phyloP scores from a whole-genome alignment of 2,329 filamentous ascomycete species.

The Fusarium dlaminii region DNA sequence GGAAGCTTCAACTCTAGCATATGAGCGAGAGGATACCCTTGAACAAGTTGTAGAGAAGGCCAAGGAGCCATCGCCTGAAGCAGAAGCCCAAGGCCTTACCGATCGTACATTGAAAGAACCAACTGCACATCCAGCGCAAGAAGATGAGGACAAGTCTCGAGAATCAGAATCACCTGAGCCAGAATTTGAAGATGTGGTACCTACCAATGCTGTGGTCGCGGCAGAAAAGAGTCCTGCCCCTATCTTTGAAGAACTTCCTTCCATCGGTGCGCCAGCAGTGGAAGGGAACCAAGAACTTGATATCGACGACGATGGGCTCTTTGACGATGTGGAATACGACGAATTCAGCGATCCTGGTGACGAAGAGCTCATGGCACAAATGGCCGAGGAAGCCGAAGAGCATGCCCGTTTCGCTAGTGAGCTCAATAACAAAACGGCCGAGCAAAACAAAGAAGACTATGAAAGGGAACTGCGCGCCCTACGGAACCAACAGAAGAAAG shows the following conservation, averaged over 20 bases:
- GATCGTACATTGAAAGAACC: neutral
- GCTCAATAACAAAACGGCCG: conserved; percentile 78
- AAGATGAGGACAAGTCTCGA: conserved; percentile 31
- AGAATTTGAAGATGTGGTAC: conserved; percentile 50
- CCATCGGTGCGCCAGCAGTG: neutral
- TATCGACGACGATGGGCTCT: conserved; percentile 53
- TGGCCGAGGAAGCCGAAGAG: conserved; percentile 91
- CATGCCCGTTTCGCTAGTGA: conserved; percentile 92
- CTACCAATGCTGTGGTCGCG: conserved; percentile 27
- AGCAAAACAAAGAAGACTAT: conserved; percentile 80
- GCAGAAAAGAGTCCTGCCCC: conserved; percentile 20
- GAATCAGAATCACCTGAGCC: conserved; percentile 50
- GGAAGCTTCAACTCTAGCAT: neutral
- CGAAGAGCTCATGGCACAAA: conserved; percentile 84
- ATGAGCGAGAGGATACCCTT: neutral
- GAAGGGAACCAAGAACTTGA: conserved; percentile 4
- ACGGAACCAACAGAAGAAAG: conserved; percentile 94
- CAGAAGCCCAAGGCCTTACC: conserved; percentile 2
- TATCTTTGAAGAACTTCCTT: conserved; percentile 25
- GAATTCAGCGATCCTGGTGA: conserved; percentile 90
- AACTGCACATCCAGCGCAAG: neutral
- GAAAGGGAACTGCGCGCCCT: conserved; percentile 88
- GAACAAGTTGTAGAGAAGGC: neutral
- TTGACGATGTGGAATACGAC: conserved; percentile 72
- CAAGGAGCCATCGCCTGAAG: neutral